Conservation (phyloP, 371 early-diverging fungal species). For the Mucor lusitanicus region DNA sequence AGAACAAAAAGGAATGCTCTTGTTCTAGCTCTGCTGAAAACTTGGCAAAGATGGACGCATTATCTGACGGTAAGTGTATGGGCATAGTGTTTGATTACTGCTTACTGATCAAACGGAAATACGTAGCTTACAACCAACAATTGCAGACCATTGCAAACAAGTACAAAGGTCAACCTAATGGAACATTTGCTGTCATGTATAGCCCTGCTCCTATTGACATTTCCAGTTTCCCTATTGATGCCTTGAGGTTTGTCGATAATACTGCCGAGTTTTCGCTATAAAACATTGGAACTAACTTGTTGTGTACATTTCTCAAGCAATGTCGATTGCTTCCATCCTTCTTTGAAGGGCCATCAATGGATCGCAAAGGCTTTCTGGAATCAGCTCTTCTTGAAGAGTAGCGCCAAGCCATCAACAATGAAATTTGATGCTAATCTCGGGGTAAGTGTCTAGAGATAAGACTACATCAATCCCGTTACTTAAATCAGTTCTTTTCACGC, state of each 20-base stretch:
- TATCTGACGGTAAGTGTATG: conserved; percentile 15
- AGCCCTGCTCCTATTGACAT: conserved; percentile 24
- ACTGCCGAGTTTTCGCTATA: no score
- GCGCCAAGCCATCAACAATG: conserved; percentile 11
- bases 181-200: conserved; percentile 30
- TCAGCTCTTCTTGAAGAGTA: conserved; percentile 14
- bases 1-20: conserved; percentile 17
- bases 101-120: background rate
- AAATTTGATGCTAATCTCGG: conserved; percentile 15
- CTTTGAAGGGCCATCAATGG: conserved; percentile 25
- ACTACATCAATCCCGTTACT: background rate
- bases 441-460: background rate
- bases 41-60: conserved; percentile 18
- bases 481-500: background rate
- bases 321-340: conserved; percentile 21
- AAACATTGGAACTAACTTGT: background rate
- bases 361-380: conserved; percentile 28
- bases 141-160: conserved; percentile 17
- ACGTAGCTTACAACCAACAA: conserved; percentile 10
- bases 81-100: no score
- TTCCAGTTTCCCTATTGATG: conserved; percentile 23
- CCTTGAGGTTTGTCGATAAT: conserved; percentile 18
- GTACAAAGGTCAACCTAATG: conserved; percentile 8
- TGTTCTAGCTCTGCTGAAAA: conserved; percentile 18
- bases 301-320: background rate